Evolutionary conservation across 139 green algal species (phyloP).

Genomic region (Nannochloris sp.): DNA sequence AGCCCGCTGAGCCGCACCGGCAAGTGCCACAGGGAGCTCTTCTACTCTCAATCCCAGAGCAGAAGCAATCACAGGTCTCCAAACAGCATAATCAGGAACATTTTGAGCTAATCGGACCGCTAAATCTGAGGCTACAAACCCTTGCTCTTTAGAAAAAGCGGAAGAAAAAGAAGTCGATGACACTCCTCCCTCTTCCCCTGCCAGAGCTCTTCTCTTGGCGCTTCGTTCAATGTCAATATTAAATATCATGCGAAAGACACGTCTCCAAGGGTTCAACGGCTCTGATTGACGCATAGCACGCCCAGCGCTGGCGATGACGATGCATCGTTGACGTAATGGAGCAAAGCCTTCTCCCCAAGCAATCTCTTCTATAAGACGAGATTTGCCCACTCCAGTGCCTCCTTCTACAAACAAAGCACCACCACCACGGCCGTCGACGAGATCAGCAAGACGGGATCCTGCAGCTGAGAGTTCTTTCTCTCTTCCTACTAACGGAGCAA

Average conservation of each 20-base stretch:
- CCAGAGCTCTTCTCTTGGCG: not conserved
- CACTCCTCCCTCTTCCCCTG: no score
- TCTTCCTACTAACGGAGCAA: conserved; percentile 13
- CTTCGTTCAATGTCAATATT: conserved; percentile 14
- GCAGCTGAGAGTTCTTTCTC: conserved; percentile 21
- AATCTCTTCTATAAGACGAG: conserved; percentile 58
- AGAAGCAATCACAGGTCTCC: conserved; percentile 9
- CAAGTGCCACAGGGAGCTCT: not conserved
- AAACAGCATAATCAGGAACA: conserved; percentile 8
- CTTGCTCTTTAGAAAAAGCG: not conserved
- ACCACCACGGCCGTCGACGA: conserved; percentile 27
- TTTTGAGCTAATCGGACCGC: conserved; percentile 3
- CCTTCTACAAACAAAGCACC: conserved; percentile 60
- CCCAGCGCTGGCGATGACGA: not conserved
- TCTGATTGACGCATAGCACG: conserved; percentile 2
- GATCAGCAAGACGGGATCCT: conserved; percentile 29
- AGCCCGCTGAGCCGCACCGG: no score
- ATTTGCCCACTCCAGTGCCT: conserved; percentile 64
- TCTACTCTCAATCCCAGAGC: conserved; percentile 25
- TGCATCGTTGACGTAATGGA: not conserved
- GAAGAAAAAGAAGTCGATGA: no score
- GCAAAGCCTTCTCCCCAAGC: not conserved
- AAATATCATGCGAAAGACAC: conserved; percentile 48
- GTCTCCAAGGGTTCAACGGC: conserved; percentile 48
- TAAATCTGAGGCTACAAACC: conserved; percentile 15